Percentiles rank a stretch among this genome's conserved stretches.
phyloP scores from a whole-genome alignment of 352 stramenopile genomes.

The Pythium aristosporum region DNA sequence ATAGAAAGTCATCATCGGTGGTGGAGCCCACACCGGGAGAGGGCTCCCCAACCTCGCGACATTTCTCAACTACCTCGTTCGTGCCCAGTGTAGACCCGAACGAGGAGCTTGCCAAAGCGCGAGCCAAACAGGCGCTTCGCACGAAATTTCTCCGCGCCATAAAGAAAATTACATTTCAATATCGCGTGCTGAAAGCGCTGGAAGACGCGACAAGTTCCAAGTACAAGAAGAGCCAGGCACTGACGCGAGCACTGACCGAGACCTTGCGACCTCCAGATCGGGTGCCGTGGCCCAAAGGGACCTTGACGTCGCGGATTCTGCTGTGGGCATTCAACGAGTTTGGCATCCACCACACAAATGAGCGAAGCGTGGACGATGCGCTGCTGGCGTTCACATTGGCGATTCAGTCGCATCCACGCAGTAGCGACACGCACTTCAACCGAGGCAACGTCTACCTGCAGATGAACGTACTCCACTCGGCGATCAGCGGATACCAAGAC shows the following conservation, averaged over 20 bases:
- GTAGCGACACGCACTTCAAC: conserved; percentile 49
- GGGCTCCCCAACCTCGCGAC: background rate
- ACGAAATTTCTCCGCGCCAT: conserved; percentile 37
- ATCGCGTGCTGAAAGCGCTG: conserved; percentile 44
- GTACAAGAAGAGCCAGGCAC: conserved; percentile 39
- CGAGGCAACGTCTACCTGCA: conserved; percentile 50
- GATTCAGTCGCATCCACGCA: conserved; percentile 42
- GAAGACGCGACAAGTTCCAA: conserved; percentile 34
- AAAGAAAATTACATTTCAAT: conserved; percentile 44
- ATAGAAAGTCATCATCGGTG: conserved; percentile 13
- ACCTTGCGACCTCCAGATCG: conserved; percentile 21
- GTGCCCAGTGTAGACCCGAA: conserved; percentile 3
- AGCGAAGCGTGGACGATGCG: conserved; percentile 41
- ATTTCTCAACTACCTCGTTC: conserved; percentile 10
- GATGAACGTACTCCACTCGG: conserved; percentile 36
- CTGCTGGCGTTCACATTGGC: conserved; percentile 52
- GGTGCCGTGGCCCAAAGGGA: conserved; percentile 40
- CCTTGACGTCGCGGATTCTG: conserved; percentile 40
- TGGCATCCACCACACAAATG: conserved; percentile 31
- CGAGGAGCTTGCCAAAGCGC: conserved; percentile 11
- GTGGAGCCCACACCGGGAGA: background rate
- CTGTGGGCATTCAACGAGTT: conserved; percentile 56
- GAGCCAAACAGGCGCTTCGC: conserved; percentile 8
- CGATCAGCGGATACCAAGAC: conserved; percentile 47
- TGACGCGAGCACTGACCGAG: conserved; percentile 27